Base-by-base conservation (phyloP, 148 eudicot species). In the Chenopodium suecicum region DNA sequence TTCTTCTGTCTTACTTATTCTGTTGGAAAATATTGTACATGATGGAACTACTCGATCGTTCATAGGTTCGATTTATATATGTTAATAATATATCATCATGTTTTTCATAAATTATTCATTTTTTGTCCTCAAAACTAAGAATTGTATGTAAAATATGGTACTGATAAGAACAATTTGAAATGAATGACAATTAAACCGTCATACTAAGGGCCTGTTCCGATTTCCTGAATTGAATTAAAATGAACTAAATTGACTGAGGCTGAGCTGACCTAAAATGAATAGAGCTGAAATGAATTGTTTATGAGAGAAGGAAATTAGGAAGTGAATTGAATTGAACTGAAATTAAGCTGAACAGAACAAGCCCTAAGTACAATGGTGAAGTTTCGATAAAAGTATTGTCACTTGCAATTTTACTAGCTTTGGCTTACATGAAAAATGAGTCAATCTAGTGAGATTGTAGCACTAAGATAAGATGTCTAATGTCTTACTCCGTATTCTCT, bases 1-100 rank as follows among this genome's bases (percentile, higher is more conserved):
- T 54, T 47, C 78, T 72, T 72, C 78, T 44, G 52, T 74, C 37
- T n/a, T 82, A 78, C 76, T 58, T 83, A 71, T 52, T 41, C 75
- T 73, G 3, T 63, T 82, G 46, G 31, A 66, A 60, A 78, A 73
- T 52, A 41, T 32, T 20, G 46, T 58, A 27, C 48, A 27, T 70
- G 72, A 62, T 27, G 50, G 27, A 69, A 65, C 71, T 62, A 63
- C 37, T 52, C 44, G 70, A 34, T 27, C 48, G 50, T 44, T 83
- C 44, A 32, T 65, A 75, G 71, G 56, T 9, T 69, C 10, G 60
- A 12, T 56, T 5, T 2, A 56, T 56, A 13, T 2, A 48, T 37
- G 52, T 68, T 23, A 31, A 13, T 31, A 77, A 32, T 60, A 27
- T 72, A 70, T 46, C 32, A 60, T 71, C 23, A 56, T n/a, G 44